Base-by-base conservation (phyloP, 2,329 filamentous ascomycete species). In the Coniochaeta ligniaria region DNA sequence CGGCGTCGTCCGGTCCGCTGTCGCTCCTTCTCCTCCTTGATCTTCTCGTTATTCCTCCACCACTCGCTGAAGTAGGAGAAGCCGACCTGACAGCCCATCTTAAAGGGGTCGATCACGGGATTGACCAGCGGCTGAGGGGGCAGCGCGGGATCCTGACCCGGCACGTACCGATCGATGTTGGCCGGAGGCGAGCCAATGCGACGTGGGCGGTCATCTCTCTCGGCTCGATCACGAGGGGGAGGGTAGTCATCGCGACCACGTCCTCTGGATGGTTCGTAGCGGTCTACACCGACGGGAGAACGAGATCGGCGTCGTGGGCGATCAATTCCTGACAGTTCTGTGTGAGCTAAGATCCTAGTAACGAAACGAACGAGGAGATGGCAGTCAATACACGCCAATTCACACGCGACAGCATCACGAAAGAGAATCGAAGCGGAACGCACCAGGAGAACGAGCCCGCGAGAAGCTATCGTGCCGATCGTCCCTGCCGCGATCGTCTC, bases 21-120 rank as follows among this genome's bases (percentile, higher is more conserved):
- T 35, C 88, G 84, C 68, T 94, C 90, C 68, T 87, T 89, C 63
- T 93, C 90, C 58, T 93, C 89, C 73, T 92, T 93, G 70, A 93
- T 89, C 69, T 87, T 87, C 72, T 93, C 89, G 66, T 93, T 91
- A 65, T 87, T 80, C 63, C 90, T 84, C 90, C 90, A 94, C 90
- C 90, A 94, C 73, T 94, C 90, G 20, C 90, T 87, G 68, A 91
- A 94, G 73, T 89, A 94, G 16, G 90, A 93, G 74, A 94, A 94
- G 1, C 90, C 90, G 60, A 93, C 90, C 71, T 94, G 90, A 64
- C 89, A 92, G 2, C 89, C 85, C 11, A 94, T 79, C 63, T 84
- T 84, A 66, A 89, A 80, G 1, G 90, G 90, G 63, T 94, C 89
- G 14, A 83, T 80, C 3, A 94, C 76, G 9, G 89, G 89, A 66